These are phyloP conservation scores for Boletus fagicola DNA, from an alignment of 768 basidiomycete genomes.

Conservation along the genomic window DNA sequence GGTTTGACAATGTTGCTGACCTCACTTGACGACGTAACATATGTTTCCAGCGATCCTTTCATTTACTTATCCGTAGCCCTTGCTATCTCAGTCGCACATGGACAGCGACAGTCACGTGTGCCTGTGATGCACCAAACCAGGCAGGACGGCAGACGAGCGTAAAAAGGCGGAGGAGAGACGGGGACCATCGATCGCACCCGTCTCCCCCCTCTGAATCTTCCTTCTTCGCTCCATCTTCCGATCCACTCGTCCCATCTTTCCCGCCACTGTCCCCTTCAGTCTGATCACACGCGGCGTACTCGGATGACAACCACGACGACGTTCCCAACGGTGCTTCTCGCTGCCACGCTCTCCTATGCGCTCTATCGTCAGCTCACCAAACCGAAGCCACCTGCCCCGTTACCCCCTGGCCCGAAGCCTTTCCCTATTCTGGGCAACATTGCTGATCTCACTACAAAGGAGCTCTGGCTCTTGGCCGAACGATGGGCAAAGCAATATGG, in stretches of 20 bases:
- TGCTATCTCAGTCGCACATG: not conserved
- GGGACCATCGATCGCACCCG: not conserved
- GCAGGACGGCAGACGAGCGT: conserved; percentile 5
- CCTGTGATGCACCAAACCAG: too few relatives aligned
- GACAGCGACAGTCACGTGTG: too few relatives aligned
- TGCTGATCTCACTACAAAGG: conserved; percentile 53
- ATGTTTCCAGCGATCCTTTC: not conserved
- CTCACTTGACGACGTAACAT: not conserved
- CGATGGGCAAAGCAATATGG: conserved; percentile 66
- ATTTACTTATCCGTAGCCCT: not conserved
- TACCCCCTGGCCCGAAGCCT: conserved; percentile 69
- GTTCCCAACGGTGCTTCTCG: conserved; percentile 24
- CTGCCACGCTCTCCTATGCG: conserved; percentile 10
- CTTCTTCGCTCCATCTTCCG: too few relatives aligned
- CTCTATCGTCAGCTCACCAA: conserved; percentile 18
- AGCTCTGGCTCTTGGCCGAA: conserved; percentile 62
- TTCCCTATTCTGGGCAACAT: conserved; percentile 66
- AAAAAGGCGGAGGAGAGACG: conserved; percentile 10
- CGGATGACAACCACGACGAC: conserved; percentile 16
- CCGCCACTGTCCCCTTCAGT: not conserved
- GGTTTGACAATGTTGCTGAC: not conserved
- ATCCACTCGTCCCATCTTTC: too few relatives aligned
- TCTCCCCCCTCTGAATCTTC: conserved; percentile 10
- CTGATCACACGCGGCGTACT: conserved; percentile 1
- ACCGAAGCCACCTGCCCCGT: conserved; percentile 32